Percentiles rank a stretch among this genome's conserved stretches.
Conservation (phyloP, 2,329 filamentous ascomycete genomes). For the Chaetomium olivaceum region DNA sequence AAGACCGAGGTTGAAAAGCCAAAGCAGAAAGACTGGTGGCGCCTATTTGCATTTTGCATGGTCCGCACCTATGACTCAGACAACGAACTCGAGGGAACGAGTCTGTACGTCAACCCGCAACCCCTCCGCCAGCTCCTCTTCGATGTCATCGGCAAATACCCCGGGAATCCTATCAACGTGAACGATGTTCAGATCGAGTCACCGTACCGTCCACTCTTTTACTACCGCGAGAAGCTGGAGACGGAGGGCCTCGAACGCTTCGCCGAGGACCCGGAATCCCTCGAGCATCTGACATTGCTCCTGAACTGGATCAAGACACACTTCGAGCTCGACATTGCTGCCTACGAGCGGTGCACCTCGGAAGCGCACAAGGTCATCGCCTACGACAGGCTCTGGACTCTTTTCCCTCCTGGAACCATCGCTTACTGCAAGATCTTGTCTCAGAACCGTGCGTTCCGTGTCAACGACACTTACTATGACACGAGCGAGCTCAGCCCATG, state of each 20-base stretch:
- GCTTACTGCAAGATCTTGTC: slow-evolving; percentile 29
- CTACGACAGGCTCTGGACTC: slow-evolving; percentile 30
- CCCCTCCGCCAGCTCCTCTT: slow-evolving; percentile 36
- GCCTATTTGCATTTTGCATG: slow-evolving; percentile 37
- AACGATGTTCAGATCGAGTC: slow-evolving; percentile 31
- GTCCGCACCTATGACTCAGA: slow-evolving; percentile 32
- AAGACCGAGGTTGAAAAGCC: slow-evolving; percentile 26
- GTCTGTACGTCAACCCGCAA: slow-evolving; percentile 36
- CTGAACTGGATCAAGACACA: slow-evolving; percentile 37
- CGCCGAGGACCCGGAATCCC: slow-evolving; percentile 33
- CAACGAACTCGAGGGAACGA: slow-evolving; percentile 29
- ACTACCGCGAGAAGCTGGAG: slow-evolving; percentile 35
- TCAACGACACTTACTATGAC: slow-evolving; percentile 33
- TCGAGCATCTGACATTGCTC: slow-evolving; percentile 35
- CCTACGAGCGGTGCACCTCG: slow-evolving; percentile 33
- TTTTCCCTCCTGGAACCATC: slow-evolving; percentile 29
- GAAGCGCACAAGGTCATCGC: slow-evolving; percentile 31
- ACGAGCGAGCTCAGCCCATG: slow-evolving; percentile 20
- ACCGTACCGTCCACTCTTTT: slow-evolving; percentile 36
- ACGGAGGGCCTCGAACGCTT: slow-evolving; percentile 35
- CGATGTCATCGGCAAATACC: slow-evolving; percentile 35
- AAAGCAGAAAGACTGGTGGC: slow-evolving; percentile 37
- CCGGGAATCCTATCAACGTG: slow-evolving; percentile 36
- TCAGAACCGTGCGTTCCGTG: slow-evolving; percentile 30
- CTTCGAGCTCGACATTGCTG: slow-evolving; percentile 36